Evolutionary conservation across 228 moss, liverwort and hornwort species (phyloP).

Genomic region (Sphagnum fallax): DNA sequence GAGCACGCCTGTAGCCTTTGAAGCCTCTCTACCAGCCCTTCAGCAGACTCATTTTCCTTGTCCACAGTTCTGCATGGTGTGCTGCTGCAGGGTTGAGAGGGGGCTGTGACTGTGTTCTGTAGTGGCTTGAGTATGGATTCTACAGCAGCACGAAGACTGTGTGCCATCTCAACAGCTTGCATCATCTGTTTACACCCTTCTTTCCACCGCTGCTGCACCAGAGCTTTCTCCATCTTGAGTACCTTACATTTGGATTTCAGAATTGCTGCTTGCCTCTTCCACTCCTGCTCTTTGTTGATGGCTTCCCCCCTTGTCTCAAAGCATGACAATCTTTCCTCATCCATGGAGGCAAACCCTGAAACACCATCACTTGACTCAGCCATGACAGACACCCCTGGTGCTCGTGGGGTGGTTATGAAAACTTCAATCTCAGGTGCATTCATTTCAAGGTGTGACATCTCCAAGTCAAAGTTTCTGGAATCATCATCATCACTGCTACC

Average conservation of each 20-base stretch:
- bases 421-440: slow-evolving; percentile 50
- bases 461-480: slow-evolving; percentile 31
- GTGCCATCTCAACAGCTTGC: slow-evolving; percentile 47
- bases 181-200: slow-evolving; percentile 44
- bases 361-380: slow-evolving; percentile 19
- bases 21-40: slow-evolving; percentile 21
- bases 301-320: no score
- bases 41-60: not conserved
- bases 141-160: slow-evolving; percentile 48
- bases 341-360: slow-evolving; percentile 6
- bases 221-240: slow-evolving; percentile 46
- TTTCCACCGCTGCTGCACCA: slow-evolving; percentile 43
- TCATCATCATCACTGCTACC: slow-evolving; percentile 12
- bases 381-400: slow-evolving; percentile 15
- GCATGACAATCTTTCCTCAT: no score
- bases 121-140: slow-evolving; percentile 37
- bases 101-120: no score
- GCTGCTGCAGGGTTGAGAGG: not conserved
- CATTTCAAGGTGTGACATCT: slow-evolving; percentile 45
- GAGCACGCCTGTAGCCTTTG: slow-evolving; percentile 30
- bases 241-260: slow-evolving; percentile 52
- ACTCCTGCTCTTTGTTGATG: slow-evolving; percentile 13
- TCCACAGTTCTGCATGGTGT: slow-evolving; percentile 8
- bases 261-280: slow-evolving; percentile 50
- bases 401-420: slow-evolving; percentile 38